Evolutionary conservation across 305 asterid species (phyloP), one percentile per base, ranked within the genome.

Genomic region (Solanum aculeatissimum): DNA sequence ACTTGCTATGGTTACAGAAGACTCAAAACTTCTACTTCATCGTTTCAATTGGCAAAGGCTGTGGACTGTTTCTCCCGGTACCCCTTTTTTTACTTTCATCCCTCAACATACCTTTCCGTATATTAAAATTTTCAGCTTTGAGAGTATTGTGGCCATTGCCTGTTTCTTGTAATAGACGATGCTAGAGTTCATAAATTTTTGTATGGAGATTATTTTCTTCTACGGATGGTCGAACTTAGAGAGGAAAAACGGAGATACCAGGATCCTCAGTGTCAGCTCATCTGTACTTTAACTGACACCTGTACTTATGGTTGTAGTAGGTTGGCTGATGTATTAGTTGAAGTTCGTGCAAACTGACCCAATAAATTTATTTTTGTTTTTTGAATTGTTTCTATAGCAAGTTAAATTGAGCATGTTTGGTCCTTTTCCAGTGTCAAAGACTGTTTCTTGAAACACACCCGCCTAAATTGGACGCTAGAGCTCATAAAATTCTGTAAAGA

Each of bases 41-140:
- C 98, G 99, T 63, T 97, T 97, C 91, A 95, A 97, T 83, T 97
- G 99, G 99, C 99, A 97, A 94, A 93, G 97, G 83, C 97, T 97
- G 9, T 97, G 98, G 98, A 93, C 95, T 83, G 84, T 93, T 79
- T 86, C 98, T 82, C 97, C 94, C 27, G 99, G 99, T 96, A 55
- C 35, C 82, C 55, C 43, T 4, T 54, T 40, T 35, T 13, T 60
- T 18, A 51, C 57, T 16, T 25, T 15, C 69, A 16, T 29, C 10
- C 47, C 12, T 25, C 69, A 25, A 62, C 9, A 62, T 62, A 18
- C 70, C 5, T 35, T 4, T 35, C 40, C 40, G 40, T 35, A 35
- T 4, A 35, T 35, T 35, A 35, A 5, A 35, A 35, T 35, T 35
- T 35, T 35, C 40, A 35, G 40, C 40, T 47, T 47, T 47, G 53